A percentile compares a stretch with the other conserved stretches of the same genome.
Evolutionary conservation across 192 early-diverging fungal genomes (phyloP).

Genomic region (Linnemannia schmuckeri): DNA sequence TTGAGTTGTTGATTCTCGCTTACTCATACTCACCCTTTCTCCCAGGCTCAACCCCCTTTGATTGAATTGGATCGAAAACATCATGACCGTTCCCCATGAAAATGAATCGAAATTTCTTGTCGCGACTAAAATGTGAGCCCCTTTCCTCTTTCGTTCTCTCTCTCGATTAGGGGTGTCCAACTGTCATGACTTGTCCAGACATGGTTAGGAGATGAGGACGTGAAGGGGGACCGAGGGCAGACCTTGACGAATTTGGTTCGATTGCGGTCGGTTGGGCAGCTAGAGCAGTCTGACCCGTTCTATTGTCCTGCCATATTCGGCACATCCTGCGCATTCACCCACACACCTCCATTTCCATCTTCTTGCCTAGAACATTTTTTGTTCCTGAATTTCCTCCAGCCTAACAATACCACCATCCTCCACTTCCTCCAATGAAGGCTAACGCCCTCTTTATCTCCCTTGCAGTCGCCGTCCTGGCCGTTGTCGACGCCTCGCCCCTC

Average conservation of each 20-base stretch:
- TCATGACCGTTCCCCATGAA: background rate
- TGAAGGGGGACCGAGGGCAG: background rate
- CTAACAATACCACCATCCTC: background rate
- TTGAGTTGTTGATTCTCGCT: too few relatives aligned
- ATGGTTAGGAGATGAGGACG: background rate
- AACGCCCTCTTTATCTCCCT: slow-evolving; percentile 19
- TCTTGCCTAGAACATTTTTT: background rate
- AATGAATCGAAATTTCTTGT: background rate
- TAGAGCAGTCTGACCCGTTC: background rate
- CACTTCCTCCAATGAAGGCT: slow-evolving; percentile 12
- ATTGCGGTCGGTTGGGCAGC: background rate
- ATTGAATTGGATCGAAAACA: background rate
- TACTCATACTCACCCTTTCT: background rate
- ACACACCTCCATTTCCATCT: background rate
- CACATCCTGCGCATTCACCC: background rate
- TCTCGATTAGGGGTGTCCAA: too few relatives aligned
- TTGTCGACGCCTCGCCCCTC: slow-evolving; percentile 25
- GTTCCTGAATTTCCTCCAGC: background rate
- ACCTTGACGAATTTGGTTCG: background rate
- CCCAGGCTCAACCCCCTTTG: background rate
- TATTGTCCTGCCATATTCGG: background rate
- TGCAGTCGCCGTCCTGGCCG: slow-evolving; percentile 20
- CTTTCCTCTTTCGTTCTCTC: too few relatives aligned
- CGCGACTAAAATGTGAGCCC: background rate
- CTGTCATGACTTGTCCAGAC: background rate